Conservation (phyloP, 2,329 filamentous ascomycete species). For the Pseudocercospora eumusae region DNA sequence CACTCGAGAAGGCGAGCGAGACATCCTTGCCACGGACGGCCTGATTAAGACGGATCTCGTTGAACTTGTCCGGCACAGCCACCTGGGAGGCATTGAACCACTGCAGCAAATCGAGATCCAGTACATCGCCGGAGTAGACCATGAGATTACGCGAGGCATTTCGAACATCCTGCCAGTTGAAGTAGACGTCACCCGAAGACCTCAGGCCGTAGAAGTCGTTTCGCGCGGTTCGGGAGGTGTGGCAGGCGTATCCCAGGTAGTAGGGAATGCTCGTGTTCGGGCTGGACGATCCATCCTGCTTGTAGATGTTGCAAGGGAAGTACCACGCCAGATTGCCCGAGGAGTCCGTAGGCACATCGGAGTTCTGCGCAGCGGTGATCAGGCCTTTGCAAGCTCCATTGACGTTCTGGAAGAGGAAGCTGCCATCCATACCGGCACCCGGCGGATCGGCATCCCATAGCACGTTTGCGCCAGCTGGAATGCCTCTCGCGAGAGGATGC, state of each 20-base stretch:
- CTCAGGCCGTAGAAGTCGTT: conserved; percentile 72
- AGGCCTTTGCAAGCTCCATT: conserved; percentile 94
- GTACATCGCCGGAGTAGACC: conserved; percentile 89
- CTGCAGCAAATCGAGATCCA: conserved; percentile 82
- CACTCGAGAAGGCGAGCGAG: conserved; percentile 80
- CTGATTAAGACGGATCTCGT: conserved; percentile 70
- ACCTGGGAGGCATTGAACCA: conserved; percentile 91
- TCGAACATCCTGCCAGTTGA: conserved; percentile 89
- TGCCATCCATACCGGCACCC: conserved; percentile 86
- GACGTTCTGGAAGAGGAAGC: conserved; percentile 97
- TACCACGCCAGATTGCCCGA: conserved; percentile 87
- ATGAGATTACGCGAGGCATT: conserved; percentile 87
- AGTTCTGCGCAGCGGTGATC: conserved; percentile 70
- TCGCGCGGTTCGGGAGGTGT: conserved; percentile 71
- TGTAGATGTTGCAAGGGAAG: conserved; percentile 88
- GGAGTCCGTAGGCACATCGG: conserved; percentile 75
- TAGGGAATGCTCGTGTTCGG: conserved; percentile 73
- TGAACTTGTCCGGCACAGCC: conserved; percentile 71
- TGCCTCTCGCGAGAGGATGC: conserved; percentile 78
- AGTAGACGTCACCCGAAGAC: conserved; percentile 84
- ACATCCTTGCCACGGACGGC: conserved; percentile 81
- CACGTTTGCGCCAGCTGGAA: conserved; percentile 74
- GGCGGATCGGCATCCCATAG: conserved; percentile 82
- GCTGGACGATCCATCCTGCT: conserved; percentile 83
- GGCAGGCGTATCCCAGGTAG: conserved; percentile 85